Evolutionary conservation across 352 stramenopile species (phyloP).

Genomic region (Globisporangium cederbergense): DNA sequence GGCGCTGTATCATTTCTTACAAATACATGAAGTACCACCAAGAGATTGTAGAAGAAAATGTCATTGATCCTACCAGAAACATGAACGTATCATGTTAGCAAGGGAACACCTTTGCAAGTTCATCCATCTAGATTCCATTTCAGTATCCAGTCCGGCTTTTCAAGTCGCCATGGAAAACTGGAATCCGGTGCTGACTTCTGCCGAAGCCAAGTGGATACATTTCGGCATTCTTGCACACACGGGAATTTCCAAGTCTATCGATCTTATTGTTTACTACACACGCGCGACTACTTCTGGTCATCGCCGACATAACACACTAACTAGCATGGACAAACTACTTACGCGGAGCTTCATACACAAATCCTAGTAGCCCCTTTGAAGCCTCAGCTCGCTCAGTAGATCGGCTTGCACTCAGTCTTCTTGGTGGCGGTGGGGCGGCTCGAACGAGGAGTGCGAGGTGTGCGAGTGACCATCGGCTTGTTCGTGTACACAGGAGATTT

Average conservation of each 20-base stretch:
- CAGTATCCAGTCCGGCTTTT: too few relatives aligned
- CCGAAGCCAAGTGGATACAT: not conserved
- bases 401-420: slow-evolving; percentile 20
- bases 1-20: too few relatives aligned
- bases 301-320: not conserved
- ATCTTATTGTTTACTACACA: not conserved
- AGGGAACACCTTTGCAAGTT: too few relatives aligned
- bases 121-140: too few relatives aligned
- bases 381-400: slow-evolving; percentile 9
- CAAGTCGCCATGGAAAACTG: too few relatives aligned
- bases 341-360: slow-evolving; percentile 7
- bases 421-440: not conserved
- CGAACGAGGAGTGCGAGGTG: not conserved
- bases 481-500: not conserved
- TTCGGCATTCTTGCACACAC: not conserved
- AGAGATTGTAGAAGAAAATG: too few relatives aligned
- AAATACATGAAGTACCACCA: too few relatives aligned
- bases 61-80: too few relatives aligned
- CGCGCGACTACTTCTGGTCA: not conserved
- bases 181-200: not conserved
- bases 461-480: not conserved
- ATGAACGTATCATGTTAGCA: too few relatives aligned
- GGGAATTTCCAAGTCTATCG: not conserved
- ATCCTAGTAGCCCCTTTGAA: not conserved
- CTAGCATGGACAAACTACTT: not conserved